These are phyloP conservation scores for Juncus inflexus DNA, from an alignment of 176 grass and related monocot species.

Conservation along the genomic window DNA sequence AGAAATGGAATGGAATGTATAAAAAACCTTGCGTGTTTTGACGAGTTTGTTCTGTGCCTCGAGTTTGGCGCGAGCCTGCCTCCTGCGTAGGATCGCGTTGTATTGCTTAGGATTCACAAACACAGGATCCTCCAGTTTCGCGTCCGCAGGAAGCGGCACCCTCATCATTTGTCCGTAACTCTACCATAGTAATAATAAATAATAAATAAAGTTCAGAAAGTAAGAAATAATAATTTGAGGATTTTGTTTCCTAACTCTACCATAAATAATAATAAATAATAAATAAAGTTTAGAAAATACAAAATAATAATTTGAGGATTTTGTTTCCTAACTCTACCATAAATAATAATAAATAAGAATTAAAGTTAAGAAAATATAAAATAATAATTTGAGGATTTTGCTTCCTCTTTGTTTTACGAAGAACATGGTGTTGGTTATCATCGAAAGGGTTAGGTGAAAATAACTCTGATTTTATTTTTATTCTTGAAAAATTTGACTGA, in stretches of 20 bases:
- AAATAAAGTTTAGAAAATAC: constrained; percentile 8
- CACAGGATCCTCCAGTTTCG: constrained; percentile 71
- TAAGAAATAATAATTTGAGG: neutral
- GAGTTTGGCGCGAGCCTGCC: constrained; percentile 76
- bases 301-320: neutral
- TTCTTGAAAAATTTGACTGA: too few relatives aligned
- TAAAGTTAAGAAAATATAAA: constrained; percentile 2
- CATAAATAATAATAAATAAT: neutral
- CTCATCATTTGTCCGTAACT: constrained; percentile 46
- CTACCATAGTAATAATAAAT: constrained; percentile 24
- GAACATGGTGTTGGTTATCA: neutral
- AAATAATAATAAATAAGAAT: neutral
- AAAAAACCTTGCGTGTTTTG: constrained; percentile 91
- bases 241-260: constrained; percentile 36
- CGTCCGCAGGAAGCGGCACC: constrained; percentile 57
- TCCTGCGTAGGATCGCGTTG: constrained; percentile 83
- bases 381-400: neutral
- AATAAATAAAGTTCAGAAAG: constrained; percentile 2
- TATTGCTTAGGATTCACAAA: constrained; percentile 99
- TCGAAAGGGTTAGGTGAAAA: too few relatives aligned
- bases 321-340: constrained; percentile 44
- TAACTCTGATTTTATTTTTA: too few relatives aligned
- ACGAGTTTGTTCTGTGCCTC: constrained; percentile 93
- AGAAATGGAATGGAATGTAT: constrained; percentile 25
- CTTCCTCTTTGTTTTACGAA: neutral